Conservation (phyloP, 768 basidiomycete species). For the Boletus insuetus region DNA sequence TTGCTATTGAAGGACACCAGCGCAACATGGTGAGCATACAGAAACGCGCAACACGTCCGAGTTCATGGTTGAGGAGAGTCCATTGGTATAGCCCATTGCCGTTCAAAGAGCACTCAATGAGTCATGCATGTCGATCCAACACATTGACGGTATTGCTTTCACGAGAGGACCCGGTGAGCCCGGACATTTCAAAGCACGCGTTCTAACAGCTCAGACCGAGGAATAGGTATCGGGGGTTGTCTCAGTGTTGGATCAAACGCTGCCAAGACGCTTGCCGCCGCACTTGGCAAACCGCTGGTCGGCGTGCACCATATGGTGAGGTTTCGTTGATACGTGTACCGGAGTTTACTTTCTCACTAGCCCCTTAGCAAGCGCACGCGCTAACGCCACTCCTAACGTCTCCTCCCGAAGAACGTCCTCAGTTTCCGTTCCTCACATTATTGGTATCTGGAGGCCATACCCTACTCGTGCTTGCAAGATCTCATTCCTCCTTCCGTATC, state of each 20-base stretch:
- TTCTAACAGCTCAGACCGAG: background rate
- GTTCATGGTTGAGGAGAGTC: background rate
- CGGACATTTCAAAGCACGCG: background rate
- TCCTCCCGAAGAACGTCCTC: conserved; percentile 39
- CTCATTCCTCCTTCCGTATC: conserved; percentile 56
- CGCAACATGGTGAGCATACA: conserved; percentile 58
- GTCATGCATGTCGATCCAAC: conserved; percentile 53
- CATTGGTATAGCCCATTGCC: conserved; percentile 58
- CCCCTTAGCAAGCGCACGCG: conserved; percentile 84
- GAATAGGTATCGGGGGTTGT: conserved; percentile 73
- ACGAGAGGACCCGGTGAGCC: conserved; percentile 78
- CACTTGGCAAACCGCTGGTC: conserved; percentile 71
- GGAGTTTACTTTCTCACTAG: background rate
- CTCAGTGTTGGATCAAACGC: conserved; percentile 76
- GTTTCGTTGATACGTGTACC: conserved; percentile 6
- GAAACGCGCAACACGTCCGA: background rate
- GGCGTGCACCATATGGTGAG: conserved; percentile 95
- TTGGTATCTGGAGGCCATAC: conserved; percentile 96
- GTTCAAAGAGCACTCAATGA: conserved; percentile 66
- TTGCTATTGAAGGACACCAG: conserved; percentile 77
- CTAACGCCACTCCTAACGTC: conserved; percentile 74
- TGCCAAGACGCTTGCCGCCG: conserved; percentile 83
- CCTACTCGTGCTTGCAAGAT: conserved; percentile 72
- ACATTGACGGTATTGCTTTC: conserved; percentile 86
- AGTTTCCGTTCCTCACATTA: conserved; percentile 85